phyloP scores from a whole-genome alignment of 805 yeast species.

The Myxozyma neglecta region DNA sequence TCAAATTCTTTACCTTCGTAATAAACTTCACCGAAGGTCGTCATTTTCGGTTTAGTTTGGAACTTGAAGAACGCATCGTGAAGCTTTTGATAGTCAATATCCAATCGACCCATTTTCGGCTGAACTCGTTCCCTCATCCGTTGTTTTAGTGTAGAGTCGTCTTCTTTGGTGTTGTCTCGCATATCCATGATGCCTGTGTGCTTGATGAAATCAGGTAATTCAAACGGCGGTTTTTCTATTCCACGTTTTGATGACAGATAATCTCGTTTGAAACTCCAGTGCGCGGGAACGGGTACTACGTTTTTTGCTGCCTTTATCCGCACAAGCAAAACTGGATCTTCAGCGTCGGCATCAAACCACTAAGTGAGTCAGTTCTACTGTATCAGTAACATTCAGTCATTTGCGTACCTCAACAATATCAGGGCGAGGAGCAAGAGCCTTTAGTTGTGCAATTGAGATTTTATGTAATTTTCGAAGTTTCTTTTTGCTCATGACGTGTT shows the following conservation, averaged over 20 bases:
- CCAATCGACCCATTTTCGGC: conserved; percentile 83
- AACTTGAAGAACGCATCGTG: conserved; percentile 84
- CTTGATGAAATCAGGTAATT: conserved; percentile 71
- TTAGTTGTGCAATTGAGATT: conserved; percentile 66
- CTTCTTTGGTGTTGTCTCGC: conserved; percentile 58
- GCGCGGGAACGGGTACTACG: conserved; percentile 72
- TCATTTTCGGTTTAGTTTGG: conserved; percentile 71
- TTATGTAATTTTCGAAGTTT: conserved; percentile 50
- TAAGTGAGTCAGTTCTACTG: neutral
- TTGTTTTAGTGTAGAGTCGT: conserved; percentile 58
- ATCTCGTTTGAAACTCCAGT: conserved; percentile 81
- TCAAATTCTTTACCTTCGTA: conserved; percentile 72
- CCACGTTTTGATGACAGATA: conserved; percentile 68
- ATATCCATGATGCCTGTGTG: conserved; percentile 86
- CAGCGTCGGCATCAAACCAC: conserved; percentile 84
- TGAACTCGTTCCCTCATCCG: conserved; percentile 80
- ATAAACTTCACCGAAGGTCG: conserved; percentile 74
- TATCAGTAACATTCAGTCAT: neutral
- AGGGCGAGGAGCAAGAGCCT: conserved; percentile 60
- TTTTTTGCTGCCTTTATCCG: conserved; percentile 65
- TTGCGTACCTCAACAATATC: conserved; percentile 58
- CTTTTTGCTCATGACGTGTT: conserved; percentile 48
- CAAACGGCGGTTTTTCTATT: conserved; percentile 66
- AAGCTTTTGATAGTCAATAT: conserved; percentile 77
- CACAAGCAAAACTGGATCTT: conserved; percentile 68